phyloP scores from a whole-genome alignment of 2,329 filamentous ascomycete species.

The Hypoxylon sp. region DNA sequence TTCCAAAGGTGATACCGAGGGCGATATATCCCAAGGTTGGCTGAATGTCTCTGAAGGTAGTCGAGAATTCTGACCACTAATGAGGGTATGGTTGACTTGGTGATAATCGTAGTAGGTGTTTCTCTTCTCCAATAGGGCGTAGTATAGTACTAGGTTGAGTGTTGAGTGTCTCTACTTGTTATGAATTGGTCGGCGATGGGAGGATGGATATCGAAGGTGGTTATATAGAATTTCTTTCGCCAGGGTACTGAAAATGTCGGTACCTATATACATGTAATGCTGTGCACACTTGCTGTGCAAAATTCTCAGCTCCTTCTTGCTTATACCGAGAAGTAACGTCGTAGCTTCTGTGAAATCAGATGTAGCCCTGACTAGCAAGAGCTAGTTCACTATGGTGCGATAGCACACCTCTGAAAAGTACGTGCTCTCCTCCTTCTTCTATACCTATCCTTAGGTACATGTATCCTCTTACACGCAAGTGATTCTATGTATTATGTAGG shows the following conservation, averaged over 20 bases:
- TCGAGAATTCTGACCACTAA: background rate
- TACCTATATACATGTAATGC: too few relatives aligned
- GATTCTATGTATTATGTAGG: too few relatives aligned
- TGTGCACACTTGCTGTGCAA: background rate
- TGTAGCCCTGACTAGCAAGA: background rate
- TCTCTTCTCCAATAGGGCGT: background rate
- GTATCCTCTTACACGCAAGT: background rate
- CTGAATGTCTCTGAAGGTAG: background rate
- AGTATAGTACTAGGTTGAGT: background rate
- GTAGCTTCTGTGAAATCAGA: constrained; percentile 16
- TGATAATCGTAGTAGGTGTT: background rate
- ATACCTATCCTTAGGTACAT: background rate
- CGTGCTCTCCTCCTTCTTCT: background rate
- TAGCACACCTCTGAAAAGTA: background rate
- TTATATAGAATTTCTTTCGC: background rate
- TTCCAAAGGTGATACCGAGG: background rate
- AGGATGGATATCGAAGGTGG: background rate
- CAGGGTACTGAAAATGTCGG: too few relatives aligned
- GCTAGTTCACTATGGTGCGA: constrained; percentile 16
- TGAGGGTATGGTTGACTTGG: background rate
- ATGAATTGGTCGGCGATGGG: background rate
- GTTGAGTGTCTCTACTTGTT: background rate
- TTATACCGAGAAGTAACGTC: background rate
- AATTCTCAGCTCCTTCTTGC: background rate
- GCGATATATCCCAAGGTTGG: background rate